phyloP scores from a whole-genome alignment of 2,329 filamentous ascomycete species.

The Proliferodiscus dingleyae region DNA sequence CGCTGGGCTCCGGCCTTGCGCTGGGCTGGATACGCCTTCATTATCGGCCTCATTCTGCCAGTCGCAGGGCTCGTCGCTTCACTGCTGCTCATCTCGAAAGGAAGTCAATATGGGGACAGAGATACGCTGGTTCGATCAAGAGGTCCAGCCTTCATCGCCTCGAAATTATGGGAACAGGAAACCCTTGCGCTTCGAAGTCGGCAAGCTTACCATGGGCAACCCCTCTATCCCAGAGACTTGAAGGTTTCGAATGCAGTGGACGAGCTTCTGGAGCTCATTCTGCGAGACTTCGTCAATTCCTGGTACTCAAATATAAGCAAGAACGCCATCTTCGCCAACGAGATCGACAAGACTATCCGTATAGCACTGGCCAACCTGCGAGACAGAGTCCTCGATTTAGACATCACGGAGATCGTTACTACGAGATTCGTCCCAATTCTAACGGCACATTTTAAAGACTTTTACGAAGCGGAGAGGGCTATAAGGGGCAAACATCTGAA shows the following conservation, averaged over 20 bases:
- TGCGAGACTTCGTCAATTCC: slow-evolving; percentile 77
- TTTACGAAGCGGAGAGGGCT: slow-evolving; percentile 81
- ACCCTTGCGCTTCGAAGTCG: slow-evolving; percentile 59
- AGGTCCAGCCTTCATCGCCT: slow-evolving; percentile 55
- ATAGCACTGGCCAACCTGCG: slow-evolving; percentile 65
- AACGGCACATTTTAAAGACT: slow-evolving; percentile 83
- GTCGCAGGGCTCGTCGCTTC: slow-evolving; percentile 52
- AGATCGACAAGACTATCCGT: slow-evolving; percentile 78
- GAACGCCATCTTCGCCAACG: slow-evolving; percentile 74
- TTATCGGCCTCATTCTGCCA: slow-evolving; percentile 58
- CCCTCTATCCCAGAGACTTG: slow-evolving; percentile 71
- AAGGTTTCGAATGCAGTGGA: slow-evolving; percentile 77
- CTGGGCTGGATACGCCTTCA: slow-evolving; percentile 80
- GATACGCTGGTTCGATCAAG: slow-evolving; percentile 39
- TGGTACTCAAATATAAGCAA: slow-evolving; percentile 88
- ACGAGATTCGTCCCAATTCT: slow-evolving; percentile 81
- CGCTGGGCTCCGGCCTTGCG: slow-evolving; percentile 79
- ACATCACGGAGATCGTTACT: slow-evolving; percentile 79
- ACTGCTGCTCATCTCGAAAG: slow-evolving; percentile 57
- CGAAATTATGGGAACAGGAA: slow-evolving; percentile 65
- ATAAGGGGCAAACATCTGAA: slow-evolving; percentile 86
- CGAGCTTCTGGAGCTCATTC: slow-evolving; percentile 67
- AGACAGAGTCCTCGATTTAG: slow-evolving; percentile 67
- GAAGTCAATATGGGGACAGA: slow-evolving; percentile 38
- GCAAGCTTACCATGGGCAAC: slow-evolving; percentile 61